A percentile compares a stretch with the other conserved stretches of the same genome.
Conservation (phyloP, 768 basidiomycete species). For the Phlebiopsis flavidoalba region DNA sequence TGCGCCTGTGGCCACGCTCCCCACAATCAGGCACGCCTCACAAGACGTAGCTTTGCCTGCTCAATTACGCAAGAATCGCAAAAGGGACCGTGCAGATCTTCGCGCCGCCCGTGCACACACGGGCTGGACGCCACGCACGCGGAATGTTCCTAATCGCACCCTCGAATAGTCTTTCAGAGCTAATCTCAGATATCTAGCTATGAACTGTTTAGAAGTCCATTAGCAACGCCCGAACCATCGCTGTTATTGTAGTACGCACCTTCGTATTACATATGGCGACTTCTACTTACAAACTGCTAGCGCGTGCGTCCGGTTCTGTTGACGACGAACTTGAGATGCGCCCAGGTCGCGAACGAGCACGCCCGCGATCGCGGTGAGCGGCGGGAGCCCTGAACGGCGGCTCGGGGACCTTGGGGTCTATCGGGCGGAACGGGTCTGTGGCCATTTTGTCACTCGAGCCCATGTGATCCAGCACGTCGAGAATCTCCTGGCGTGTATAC, state of each 20-base stretch:
- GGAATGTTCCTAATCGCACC: constrained; percentile 1
- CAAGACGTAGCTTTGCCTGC: background rate
- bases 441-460: constrained; percentile 5
- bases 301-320: constrained; percentile 7
- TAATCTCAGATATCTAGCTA: no score
- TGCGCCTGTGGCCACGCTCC: background rate
- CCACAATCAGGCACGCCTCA: background rate
- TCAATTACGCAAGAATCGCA: background rate
- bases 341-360: constrained; percentile 83
- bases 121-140: background rate
- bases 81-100: background rate
- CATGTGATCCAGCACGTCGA: constrained; percentile 53
- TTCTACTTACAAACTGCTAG: background rate
- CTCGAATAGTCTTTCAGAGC: background rate
- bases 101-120: background rate
- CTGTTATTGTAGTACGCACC: background rate
- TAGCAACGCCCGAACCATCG: no score
- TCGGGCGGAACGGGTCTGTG: background rate
- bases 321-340: constrained; percentile 43
- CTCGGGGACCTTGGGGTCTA: constrained; percentile 10
- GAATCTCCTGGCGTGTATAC: constrained; percentile 76
- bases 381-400: constrained; percentile 68
- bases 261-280: background rate
- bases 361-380: constrained; percentile 74
- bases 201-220: background rate